These are phyloP conservation scores for Pythium guiyangense DNA, from an alignment of 352 stramenopile species.

Conservation along the genomic window DNA sequence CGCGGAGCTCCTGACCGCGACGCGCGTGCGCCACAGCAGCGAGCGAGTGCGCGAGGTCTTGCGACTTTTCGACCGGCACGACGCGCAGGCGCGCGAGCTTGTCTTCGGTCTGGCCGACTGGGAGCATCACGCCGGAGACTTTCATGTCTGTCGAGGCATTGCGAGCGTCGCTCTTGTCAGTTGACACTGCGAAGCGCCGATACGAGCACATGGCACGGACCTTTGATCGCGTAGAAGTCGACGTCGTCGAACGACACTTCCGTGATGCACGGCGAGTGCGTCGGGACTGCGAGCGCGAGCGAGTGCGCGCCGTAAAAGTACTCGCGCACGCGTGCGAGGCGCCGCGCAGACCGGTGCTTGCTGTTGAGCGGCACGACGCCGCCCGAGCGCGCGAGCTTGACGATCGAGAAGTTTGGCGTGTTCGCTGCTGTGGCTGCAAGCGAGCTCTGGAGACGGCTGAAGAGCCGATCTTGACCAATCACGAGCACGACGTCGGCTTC, in stretches of 20 bases:
- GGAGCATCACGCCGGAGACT: constrained; percentile 83
- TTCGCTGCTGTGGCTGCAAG: constrained; percentile 24
- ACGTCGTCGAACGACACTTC: constrained; percentile 79
- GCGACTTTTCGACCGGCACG: constrained; percentile 65
- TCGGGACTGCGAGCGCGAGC: constrained; percentile 52
- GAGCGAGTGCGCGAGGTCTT: constrained; percentile 69
- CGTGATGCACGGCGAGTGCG: constrained; percentile 77
- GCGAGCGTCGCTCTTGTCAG: background rate
- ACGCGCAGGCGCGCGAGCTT: constrained; percentile 66
- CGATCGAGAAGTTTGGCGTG: constrained; percentile 49
- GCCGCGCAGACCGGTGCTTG: constrained; percentile 64
- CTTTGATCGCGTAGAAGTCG: constrained; percentile 72
- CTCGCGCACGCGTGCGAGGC: constrained; percentile 70
- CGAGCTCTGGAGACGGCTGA: constrained; percentile 69
- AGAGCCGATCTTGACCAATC: constrained; percentile 82
- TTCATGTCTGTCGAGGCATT: constrained; percentile 52
- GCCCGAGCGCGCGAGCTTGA: constrained; percentile 76
- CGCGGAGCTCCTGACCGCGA: constrained; percentile 27
- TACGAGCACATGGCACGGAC: constrained; percentile 10
- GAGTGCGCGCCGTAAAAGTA: constrained; percentile 85
- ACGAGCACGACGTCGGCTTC: constrained; percentile 87
- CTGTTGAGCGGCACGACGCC: constrained; percentile 78
- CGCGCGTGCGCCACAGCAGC: constrained; percentile 58
- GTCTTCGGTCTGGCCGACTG: constrained; percentile 70
- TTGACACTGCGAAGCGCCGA: too few species aligned